Evolutionary conservation across 345 rosid species (phyloP), one percentile per base, ranked within the genome.

Genomic region (Lepidium sativum): DNA sequence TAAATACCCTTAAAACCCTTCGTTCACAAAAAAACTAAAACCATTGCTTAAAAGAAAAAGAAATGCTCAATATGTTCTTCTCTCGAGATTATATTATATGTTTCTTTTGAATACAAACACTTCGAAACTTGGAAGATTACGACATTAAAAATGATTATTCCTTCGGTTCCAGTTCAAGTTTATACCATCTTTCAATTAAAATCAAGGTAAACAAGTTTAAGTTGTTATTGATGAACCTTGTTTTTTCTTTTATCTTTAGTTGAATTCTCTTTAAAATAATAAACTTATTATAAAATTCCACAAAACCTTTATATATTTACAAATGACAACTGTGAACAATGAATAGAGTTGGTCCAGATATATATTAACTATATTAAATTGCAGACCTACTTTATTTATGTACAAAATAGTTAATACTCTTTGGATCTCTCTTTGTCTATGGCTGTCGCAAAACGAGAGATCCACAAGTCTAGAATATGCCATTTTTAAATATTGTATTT

Each of bases 381-480:
- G 29, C 52, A 59, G 57, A 33, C 39, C 38, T 29, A 39, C 52
- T 31, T 61, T 38, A 39, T 71, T 47, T 43, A 53, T 54, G 38
- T 44, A 9, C 32, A 21, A 33, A 34, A 49, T 65, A 57, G 49
- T 34, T 11, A 48, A 14, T 33, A 17, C 25, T 27, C 13, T 41
- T 38, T 41, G 25, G 61, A 34, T 33, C 29, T 49, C 60, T 54
- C 53, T 47, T 39, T 63, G 40, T 49, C 49, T 18, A 63, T 71
- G 34, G 70, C 23, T 65, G 59, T 40, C 70, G 57, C 32, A 16
- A 33, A 21, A n/a, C 15, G 23, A 64, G 60, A 49, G 66, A 64
- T 57, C 65, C 66, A 56, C 70, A 64, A 64, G 70, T 65, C 70
- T 64, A 64, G 65, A 49, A 71, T 57, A 57, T 71, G 65, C 66